Conservation (phyloP, 176 grass and related monocot genomes). For the Otatea glauca region DNA sequence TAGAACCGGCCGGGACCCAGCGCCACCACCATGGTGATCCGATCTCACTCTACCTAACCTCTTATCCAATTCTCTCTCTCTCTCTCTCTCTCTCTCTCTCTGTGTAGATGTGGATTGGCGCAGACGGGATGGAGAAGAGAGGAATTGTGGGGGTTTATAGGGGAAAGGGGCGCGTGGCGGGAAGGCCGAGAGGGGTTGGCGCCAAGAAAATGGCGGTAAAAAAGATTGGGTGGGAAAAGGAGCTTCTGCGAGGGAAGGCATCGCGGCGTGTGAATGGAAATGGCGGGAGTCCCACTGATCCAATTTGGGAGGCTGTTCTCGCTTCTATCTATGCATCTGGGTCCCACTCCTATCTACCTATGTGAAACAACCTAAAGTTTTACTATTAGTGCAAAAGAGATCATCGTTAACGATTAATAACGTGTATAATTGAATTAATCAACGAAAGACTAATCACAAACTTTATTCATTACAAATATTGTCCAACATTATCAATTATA, state of each 20-base stretch:
- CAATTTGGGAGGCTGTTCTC: not conserved
- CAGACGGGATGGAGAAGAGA: not conserved
- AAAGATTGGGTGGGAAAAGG: not conserved
- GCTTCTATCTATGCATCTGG: not conserved
- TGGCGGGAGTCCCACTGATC: slow-evolving; percentile 23
- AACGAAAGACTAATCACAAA: no score
- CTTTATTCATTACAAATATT: no score
- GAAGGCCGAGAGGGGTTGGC: slow-evolving; percentile 39
- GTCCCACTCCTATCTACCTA: not conserved
- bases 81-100: not conserved
- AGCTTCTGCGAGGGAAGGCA: slow-evolving; percentile 25
- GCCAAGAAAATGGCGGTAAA: slow-evolving; percentile 60
- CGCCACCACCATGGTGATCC: slow-evolving; percentile 66
- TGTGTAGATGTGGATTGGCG: not conserved
- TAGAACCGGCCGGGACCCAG: slow-evolving; percentile 79
- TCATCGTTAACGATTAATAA: no score
- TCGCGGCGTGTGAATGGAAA: not conserved
- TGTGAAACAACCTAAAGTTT: no score
- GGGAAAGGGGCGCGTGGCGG: slow-evolving; percentile 12
- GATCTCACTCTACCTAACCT: not conserved
- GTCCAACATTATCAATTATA: no score
- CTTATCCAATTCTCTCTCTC: no score
- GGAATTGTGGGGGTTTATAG: slow-evolving; percentile 31
- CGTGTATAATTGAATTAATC: no score
- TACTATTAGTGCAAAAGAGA: no score